Base-by-base conservation (phyloP, 2,329 filamentous ascomycete genomes). In the Didymella glomerata region DNA sequence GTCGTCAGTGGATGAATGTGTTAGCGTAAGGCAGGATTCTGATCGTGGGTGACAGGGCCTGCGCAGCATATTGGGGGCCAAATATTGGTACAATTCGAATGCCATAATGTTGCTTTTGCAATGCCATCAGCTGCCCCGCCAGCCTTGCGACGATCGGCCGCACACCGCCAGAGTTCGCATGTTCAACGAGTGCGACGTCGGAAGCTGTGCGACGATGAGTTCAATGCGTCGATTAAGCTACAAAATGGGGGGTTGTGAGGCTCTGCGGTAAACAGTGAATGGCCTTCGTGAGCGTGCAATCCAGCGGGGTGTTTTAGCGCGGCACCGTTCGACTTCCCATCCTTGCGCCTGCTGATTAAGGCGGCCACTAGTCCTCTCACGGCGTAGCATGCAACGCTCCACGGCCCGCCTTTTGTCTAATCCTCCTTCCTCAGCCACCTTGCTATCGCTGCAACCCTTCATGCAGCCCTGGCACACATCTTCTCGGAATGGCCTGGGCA, bases 31-130 rank as follows among this genome's bases (percentile, higher is more conserved):
- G 57, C 54, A 54, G 56, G 48, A 62, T 60, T 56, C 51, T 50
- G 61, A 55, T 60, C 32, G 58, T 54, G 45, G 61, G 36, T 57
- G 63, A 62, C 60, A 66, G 47, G 57, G 56, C 52, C 36, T 61
- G 57, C 52, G 34, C 58, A 48, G 53, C 54, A 57, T 63, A 47
- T 54, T 66, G 63, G 67, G 68, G 68, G 62, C 66, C 57, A 52
- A 65, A 32, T 41, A 42, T 54, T 47, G 41, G 24, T 34, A 32
- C 41, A 38, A 22, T 41, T 50, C 41, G 5, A 8, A 54, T 18
- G 18, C 32, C 46, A 47, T 27, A 25, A 52, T 14, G 36, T 27
- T 48, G 34, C 25, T 50, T 20, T 38, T 44, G 22, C 40, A n/a
- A 25, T 24, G 32, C 25, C 40, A 55, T 40, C 24, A 22, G 42